Base-by-base conservation (phyloP, 805 yeast species). In the Suhomyces tanzawaensis region DNA sequence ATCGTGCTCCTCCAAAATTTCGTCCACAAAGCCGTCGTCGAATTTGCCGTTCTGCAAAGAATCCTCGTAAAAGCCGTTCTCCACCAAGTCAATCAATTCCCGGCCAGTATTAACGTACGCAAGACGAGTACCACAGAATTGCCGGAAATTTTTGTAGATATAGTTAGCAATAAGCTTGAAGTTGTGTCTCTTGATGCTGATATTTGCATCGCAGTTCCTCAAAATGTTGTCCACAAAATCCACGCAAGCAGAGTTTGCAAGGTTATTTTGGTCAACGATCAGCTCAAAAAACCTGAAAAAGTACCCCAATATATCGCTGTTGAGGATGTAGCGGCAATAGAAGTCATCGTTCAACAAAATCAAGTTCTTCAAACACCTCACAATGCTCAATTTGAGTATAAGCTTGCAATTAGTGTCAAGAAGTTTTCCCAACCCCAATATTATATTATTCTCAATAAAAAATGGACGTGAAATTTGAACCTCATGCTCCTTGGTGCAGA, bases 161-260 rank as follows among this genome's bases (percentile, higher is more conserved):
- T 64, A 51, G 15, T 41, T 49, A 4, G 64, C 66, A 34, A 69
- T 47, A 9, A 46, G 30, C 29, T 53, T 56, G 46, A 46, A 65
- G 37, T 62, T 62, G 13, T 52, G 49, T 16, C 49, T 35, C 12
- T 42, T 41, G 21, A 37, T 44, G 17, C 41, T 34, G 19, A 45
- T 37, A 18, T 39, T 40, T 4, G 38, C 32, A 22, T 52, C 62
- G 41, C 58, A 57, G 34, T 53, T 59, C 40, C 48, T 52, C 22
- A 51, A 44, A 26, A 62, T 52, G 15, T 71, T 66, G 48, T 77
- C 83, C 23, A 81, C 63, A 16, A 90, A 66, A 54, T 85, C 89
- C 32, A 88, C 66, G 45, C 91, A 75, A 4, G 90, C 75, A 0
- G 96, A 88, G 51, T 79, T 84, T 3, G 84, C 72, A 42, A 89